phyloP scores from a whole-genome alignment of 2,329 filamentous ascomycete species.

The Xylaria sp. region DNA sequence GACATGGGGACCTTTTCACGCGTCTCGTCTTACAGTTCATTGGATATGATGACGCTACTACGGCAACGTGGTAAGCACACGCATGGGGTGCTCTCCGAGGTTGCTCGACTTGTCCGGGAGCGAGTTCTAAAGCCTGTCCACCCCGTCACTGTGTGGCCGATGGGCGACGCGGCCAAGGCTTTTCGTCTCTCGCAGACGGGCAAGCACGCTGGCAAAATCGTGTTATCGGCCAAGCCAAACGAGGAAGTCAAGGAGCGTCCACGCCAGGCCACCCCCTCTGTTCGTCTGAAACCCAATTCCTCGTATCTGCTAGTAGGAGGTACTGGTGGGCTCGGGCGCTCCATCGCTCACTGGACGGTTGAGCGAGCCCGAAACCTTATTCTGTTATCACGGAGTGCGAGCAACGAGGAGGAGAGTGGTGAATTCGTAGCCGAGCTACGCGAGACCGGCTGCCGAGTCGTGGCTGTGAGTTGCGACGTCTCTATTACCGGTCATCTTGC shows the following conservation, averaged over 20 bases:
- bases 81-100: neutral
- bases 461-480: neutral
- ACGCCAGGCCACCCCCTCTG: too few relatives aligned
- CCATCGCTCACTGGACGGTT: neutral
- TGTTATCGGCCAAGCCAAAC: neutral
- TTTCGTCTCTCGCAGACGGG: constrained; percentile 4
- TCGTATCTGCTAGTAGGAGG: neutral
- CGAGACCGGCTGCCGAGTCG: neutral
- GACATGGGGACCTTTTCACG: constrained; percentile 53
- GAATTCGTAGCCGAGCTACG: neutral
- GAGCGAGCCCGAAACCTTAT: neutral
- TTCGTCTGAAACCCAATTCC: neutral
- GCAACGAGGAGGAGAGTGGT: neutral
- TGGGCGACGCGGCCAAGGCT: neutral
- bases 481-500: neutral
- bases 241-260: neutral
- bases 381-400: neutral
- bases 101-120: neutral
- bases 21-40: constrained; percentile 38
- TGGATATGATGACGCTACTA: constrained; percentile 30
- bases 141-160: neutral
- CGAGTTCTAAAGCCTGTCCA: neutral
- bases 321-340: neutral
- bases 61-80: neutral
- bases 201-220: neutral